These are phyloP conservation scores for Phialophora tarda DNA, from an alignment of 2,329 filamentous ascomycete genomes.

Conservation along the genomic window DNA sequence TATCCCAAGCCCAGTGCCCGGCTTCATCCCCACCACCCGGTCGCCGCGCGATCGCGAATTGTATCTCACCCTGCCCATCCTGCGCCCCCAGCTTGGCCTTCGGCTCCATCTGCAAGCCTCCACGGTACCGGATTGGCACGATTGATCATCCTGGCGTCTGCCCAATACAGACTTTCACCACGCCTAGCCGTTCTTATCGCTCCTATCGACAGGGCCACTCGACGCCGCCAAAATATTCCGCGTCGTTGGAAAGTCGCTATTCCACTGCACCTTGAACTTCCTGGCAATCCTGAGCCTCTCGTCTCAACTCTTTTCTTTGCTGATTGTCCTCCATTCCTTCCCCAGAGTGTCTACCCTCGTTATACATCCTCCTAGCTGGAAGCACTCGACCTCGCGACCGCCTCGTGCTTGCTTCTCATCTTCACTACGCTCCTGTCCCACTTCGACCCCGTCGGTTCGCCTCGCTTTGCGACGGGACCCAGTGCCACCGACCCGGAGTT, in stretches of 20 bases:
- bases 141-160: slow-evolving; percentile 36
- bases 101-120: slow-evolving; percentile 39
- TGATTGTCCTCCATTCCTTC: slow-evolving; percentile 11
- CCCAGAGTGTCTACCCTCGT: slow-evolving; percentile 3
- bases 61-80: slow-evolving; percentile 36
- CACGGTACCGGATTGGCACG: slow-evolving; percentile 37
- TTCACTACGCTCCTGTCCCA: slow-evolving; percentile 1
- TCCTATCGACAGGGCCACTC: slow-evolving; percentile 36
- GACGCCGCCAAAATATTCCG: slow-evolving; percentile 40
- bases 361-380: slow-evolving; percentile 1
- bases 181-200: slow-evolving; percentile 36
- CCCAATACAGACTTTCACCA: slow-evolving; percentile 31
- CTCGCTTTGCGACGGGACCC: slow-evolving; percentile 20
- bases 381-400: not conserved
- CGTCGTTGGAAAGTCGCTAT: slow-evolving; percentile 30
- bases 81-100: slow-evolving; percentile 34
- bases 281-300: slow-evolving; percentile 21
- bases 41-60: slow-evolving; percentile 37
- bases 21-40: slow-evolving; percentile 34
- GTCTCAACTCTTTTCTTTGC: slow-evolving; percentile 16
- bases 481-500: slow-evolving; percentile 12
- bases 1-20: slow-evolving; percentile 15
- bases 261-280: slow-evolving; percentile 28
- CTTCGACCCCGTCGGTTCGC: slow-evolving; percentile 3
- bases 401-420: slow-evolving; percentile 10